These are phyloP conservation scores for Albizia julibrissin DNA, from an alignment of 306 rosid genomes.

Conservation along the genomic window DNA sequence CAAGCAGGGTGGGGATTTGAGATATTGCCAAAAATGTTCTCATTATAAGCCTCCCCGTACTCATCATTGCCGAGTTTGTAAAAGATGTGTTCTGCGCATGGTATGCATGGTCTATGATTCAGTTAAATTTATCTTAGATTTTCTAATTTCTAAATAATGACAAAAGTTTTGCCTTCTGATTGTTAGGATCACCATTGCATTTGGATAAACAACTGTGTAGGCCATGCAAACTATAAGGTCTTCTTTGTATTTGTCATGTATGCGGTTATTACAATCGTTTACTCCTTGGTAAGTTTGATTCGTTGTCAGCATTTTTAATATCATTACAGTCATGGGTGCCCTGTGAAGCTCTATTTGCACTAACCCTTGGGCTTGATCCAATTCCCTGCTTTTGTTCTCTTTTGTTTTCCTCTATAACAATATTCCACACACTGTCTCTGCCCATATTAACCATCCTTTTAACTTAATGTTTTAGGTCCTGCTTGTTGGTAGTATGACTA, in stretches of 20 bases:
- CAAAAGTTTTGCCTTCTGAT: conserved; percentile 43
- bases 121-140: conserved; percentile 29
- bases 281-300: conserved; percentile 79
- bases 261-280: conserved; percentile 82
- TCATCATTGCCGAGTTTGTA: conserved; percentile 97
- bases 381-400: background rate
- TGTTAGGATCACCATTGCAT: conserved; percentile 98
- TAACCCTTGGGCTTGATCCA: conserved; percentile 6
- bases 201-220: conserved; percentile 96
- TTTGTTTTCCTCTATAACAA: conserved; percentile 8
- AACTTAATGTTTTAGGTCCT: conserved; percentile 61
- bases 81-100: conserved; percentile 95
- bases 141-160: conserved; percentile 38
- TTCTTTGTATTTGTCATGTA: conserved; percentile 81
- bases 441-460: conserved; percentile 26
- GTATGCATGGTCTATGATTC: conserved; percentile 51
- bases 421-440: background rate
- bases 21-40: conserved; percentile 96
- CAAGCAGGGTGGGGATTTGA: conserved; percentile 90
- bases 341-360: conserved; percentile 12
- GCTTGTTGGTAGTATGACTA: conserved; percentile 80
- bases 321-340: conserved; percentile 22
- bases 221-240: conserved; percentile 90
- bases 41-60: conserved; percentile 97
- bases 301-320: conserved; percentile 21